A percentile compares a stretch with the other conserved stretches of the same genome.
These are phyloP conservation scores for Spathaspora gorwiae DNA, from an alignment of 805 yeast genomes.

Conservation along the genomic window DNA sequence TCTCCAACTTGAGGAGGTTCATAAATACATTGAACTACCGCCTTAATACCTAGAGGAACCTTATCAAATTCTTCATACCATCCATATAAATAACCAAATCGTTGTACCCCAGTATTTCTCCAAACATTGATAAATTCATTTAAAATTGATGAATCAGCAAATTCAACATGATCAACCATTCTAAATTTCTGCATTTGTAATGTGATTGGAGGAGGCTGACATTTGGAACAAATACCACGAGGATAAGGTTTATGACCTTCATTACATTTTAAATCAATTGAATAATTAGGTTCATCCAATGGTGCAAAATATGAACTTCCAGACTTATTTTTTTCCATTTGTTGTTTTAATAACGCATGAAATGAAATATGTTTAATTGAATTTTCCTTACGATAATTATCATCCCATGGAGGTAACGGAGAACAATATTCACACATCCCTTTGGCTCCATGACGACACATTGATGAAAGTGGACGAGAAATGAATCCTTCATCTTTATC, in stretches of 20 bases:
- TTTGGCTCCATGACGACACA: conserved; percentile 84
- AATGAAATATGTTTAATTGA: conserved; percentile 84
- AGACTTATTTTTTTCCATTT: conserved; percentile 65
- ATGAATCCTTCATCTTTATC: conserved; percentile 72
- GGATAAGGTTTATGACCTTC: conserved; percentile 95
- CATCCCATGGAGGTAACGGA: conserved; percentile 94
- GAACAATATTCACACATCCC: conserved; percentile 99
- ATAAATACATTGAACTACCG: conserved; percentile 87
- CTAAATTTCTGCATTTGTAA: conserved; percentile 84
- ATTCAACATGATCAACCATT: conserved; percentile 97
- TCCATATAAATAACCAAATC: conserved; percentile 84
- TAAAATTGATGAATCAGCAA: conserved; percentile 66
- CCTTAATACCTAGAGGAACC: conserved; percentile 91
- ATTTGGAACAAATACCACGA: conserved; percentile 86
- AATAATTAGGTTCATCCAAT: conserved; percentile 63
- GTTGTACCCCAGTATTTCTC: conserved; percentile 84
- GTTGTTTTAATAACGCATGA: conserved; percentile 73
- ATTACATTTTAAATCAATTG: conserved; percentile 60
- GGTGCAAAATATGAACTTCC: conserved; percentile 73
- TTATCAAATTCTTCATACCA: conserved; percentile 69
- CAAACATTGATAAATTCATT: conserved; percentile 86
- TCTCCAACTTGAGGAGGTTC: conserved; percentile 90
- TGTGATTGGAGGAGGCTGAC: conserved; percentile 95
- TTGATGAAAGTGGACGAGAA: conserved; percentile 49
- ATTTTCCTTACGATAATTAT: conserved; percentile 64